Base-by-base conservation (phyloP, 163 green algal genomes). In the Scenedesmus sp. region DNA sequence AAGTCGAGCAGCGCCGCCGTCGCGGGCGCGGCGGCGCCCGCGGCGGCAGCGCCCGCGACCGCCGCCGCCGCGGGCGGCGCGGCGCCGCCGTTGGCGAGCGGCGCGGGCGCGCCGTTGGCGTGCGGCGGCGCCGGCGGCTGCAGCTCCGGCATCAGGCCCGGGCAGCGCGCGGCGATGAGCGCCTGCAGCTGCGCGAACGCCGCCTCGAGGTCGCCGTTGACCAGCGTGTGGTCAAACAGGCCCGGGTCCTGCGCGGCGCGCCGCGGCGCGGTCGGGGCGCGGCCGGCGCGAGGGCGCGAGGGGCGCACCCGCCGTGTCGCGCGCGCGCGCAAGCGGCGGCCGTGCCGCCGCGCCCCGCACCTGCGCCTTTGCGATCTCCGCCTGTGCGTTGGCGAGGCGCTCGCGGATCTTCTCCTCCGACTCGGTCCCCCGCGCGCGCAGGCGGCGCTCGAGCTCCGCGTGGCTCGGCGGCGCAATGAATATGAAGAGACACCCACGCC, bases 381-480 rank as follows among this genome's bases (percentile, higher is more conserved):
- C 64, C 62, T 86, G 81, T 3, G 95, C 94, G 48, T 93, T 95
- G 17, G 75, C 78, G 39, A 98, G 80, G 18, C 96, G 90, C 13
- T 85, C 90, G 31, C 89, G 60, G 56, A 98, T 92, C 71, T 96
- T 88, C 31, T 96, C 93, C 57, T 97, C 92, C 3, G 60, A 91
- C 70, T 99, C 96, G 0, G 95, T 98, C 77, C 91, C 95, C 4
- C 96, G 89, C 22, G 92, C 94, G 3, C 92, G 86, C 48, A 99
- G 83, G 2, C 96, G 89, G 36, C 82, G 80, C 74, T 98, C 95
- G 45, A 99, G 89, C 84, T 98, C 95, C 72, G 97, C 89, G 18
- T 95, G 78, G 1, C 84, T 95, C 24, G 96, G 96, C 11, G 96
- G 96, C 20, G 91, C 85, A 15, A 99, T 85, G 76, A 99, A 99